A percentile compares a stretch with the other conserved stretches of the same genome.
phyloP scores from a whole-genome alignment of 805 yeast species.

The Candida morakotiae region DNA sequence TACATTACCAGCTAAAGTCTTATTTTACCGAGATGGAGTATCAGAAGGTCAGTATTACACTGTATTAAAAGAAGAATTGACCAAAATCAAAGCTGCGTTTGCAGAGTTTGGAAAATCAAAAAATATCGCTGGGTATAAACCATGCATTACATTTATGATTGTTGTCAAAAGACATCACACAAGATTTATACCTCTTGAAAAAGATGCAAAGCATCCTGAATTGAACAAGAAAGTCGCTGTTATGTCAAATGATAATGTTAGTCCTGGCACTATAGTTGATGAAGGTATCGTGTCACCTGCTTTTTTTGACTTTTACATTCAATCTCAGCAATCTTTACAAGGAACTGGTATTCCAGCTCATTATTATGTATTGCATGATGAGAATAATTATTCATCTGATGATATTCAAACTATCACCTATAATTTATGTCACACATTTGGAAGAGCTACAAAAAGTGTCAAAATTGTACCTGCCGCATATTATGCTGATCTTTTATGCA shows the following conservation, averaged over 20 bases:
- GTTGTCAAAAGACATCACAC: slow-evolving; percentile 11
- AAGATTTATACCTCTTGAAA: slow-evolving; percentile 8
- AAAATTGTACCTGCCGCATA: slow-evolving; percentile 10
- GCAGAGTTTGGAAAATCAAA: slow-evolving; percentile 6
- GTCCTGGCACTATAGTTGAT: slow-evolving; percentile 8
- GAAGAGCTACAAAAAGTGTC: slow-evolving; percentile 9
- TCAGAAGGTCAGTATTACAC: slow-evolving; percentile 11
- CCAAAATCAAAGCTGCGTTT: slow-evolving; percentile 8
- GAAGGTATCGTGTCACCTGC: slow-evolving; percentile 6
- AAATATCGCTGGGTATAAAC: slow-evolving; percentile 3
- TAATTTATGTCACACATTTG: slow-evolving; percentile 10
- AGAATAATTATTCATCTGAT: slow-evolving; percentile 6
- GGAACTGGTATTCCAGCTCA: slow-evolving; percentile 11
- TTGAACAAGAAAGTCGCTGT: slow-evolving; percentile 7
- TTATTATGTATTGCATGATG: slow-evolving; percentile 10
- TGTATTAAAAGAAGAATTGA: slow-evolving; percentile 8
- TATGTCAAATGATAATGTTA: slow-evolving; percentile 8
- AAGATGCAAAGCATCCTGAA: slow-evolving; percentile 5
- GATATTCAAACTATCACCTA: slow-evolving; percentile 9
- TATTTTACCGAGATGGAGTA: slow-evolving; percentile 10
- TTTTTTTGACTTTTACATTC: slow-evolving; percentile 9
- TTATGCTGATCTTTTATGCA: slow-evolving; percentile 9
- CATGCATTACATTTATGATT: slow-evolving; percentile 9
- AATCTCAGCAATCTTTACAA: slow-evolving; percentile 11
- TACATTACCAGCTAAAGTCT: slow-evolving; percentile 5